Base-by-base conservation (phyloP, 2,329 filamentous ascomycete species). In the Keithomyces neogunnii region DNA sequence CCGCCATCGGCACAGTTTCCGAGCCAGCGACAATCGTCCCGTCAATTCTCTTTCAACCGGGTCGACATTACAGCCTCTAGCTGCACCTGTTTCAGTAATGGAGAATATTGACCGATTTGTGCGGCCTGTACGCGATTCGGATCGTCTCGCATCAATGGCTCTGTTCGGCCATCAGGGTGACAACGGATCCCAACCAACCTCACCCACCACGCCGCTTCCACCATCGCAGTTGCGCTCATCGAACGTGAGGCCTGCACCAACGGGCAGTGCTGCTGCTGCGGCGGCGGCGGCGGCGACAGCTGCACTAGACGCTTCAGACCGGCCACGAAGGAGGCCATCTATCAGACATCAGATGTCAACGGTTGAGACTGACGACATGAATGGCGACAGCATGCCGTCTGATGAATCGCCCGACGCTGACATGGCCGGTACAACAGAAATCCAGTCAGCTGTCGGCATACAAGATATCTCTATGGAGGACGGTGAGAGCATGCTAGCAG, bases 321-420 rank as follows among this genome's bases (percentile, higher is more conserved):
- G 84, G 53, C 73, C 80, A 19, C 78, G 86, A 48, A 78, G 88
- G 60, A 81, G 91, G 36, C 89, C 90, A 35, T 90, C 89, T 0
- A 93, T 96, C 59, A 83, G 89, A 53, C 92, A 96, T 62, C 90
- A 96, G 63, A 82, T 86, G 56, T 96, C 92, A 19, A 93, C 88
- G n/a, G 88, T 84, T 5, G 92, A 96, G 58, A 82, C 85, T 6
- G 91, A 97, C 62, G 92, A 96, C 65, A 78, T 86, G 55, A 89
- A 89, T 62, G 83, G 84, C 9, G 92, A 97, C 56, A 90, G 92
- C 60, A 81, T 86, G 62, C 81, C 82, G 19, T 88, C 85, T n/a
- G 88, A 91, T 59, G 86, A 85, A 59, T 85, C 86, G 28, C 81
- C 84, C 19, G 85, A 88, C 65, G 80, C 84, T 35, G 88, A 89